Base-by-base conservation (phyloP, 2,329 filamentous ascomycete species). In the Ophiostoma australiae region DNA sequence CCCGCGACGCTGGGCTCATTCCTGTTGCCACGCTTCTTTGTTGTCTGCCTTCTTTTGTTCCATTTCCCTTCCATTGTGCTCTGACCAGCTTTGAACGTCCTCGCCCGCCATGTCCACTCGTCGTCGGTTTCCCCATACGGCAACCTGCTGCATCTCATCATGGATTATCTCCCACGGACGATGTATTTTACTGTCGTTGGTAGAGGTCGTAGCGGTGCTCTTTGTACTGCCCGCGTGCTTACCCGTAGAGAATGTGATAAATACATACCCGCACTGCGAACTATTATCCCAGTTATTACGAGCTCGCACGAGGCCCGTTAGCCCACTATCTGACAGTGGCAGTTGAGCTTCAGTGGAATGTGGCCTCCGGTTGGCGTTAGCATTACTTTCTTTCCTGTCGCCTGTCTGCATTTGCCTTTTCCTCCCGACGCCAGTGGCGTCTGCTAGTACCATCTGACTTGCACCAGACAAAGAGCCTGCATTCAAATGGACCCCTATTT, bases 41-140 rank as follows among this genome's bases (percentile, higher is more conserved):
- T 27, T 58, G n/a, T 58, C 17, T 58, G 52, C 23, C 52, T 58
- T 58, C 23, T 58, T 31, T 58, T 58, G 52, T 58, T 58, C 52
- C 23, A 58, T 27, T 27, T 13, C 4, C 8, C 52, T 58, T 58
- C 52, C 52, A 58, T 58, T 27, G 23, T 55, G 48, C 48, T 55
- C n/a, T n/a, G 48, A 23, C 48, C 48, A 27, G 48, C 48, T 55
- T 27, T 27, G 52, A 4, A 6, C 52, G 27, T 11, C 52, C 41
- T 44, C 39, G 39, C 39, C 39, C 15, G 20, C 41, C 15, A 44
- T 44, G 41, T 13, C 15, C 41, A 44, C 41, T 55, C 11, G 20
- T 31, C 11, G 23, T 58, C 23, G 23, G 52, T 27, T 58, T 13
- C 52, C 8, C 52, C 52, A 31, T 58, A 27, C 13, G 8, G 52